These are phyloP conservation scores for Pseudocercospora cruenta DNA, from an alignment of 2,329 filamentous ascomycete genomes.

Conservation along the genomic window DNA sequence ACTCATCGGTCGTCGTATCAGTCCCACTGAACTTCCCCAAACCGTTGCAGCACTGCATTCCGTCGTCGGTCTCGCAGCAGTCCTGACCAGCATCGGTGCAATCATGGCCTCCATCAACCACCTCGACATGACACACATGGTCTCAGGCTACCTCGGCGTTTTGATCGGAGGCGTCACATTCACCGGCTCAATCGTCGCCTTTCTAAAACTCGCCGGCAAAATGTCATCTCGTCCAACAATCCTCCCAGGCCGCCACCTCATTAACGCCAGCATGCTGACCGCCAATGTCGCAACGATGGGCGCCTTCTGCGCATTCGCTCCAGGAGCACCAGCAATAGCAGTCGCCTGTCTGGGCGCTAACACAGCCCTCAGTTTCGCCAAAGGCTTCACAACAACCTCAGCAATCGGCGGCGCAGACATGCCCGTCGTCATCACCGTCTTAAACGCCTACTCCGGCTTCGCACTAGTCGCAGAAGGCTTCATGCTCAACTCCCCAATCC, in stretches of 20 bases:
- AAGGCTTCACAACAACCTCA: constrained; percentile 84
- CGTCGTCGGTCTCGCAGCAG: constrained; percentile 85
- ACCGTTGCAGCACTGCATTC: constrained; percentile 88
- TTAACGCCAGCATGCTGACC: constrained; percentile 75
- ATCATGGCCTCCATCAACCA: constrained; percentile 71
- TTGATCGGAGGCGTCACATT: constrained; percentile 84
- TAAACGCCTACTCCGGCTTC: constrained; percentile 90
- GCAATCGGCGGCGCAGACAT: constrained; percentile 93
- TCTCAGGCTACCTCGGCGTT: constrained; percentile 84
- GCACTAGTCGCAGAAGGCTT: constrained; percentile 87
- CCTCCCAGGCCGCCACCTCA: constrained; percentile 72
- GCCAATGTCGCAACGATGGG: constrained; percentile 83
- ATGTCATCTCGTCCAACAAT: constrained; percentile 78
- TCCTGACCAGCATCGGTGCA: constrained; percentile 84
- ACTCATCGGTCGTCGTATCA: constrained; percentile 82
- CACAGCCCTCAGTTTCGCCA: constrained; percentile 76
- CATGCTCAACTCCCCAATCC: constrained; percentile 84
- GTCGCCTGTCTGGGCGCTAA: constrained; percentile 78
- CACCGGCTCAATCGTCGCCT: constrained; percentile 86
- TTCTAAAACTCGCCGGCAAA: constrained; percentile 79
- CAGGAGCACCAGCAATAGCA: constrained; percentile 76
- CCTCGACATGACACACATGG: constrained; percentile 77
- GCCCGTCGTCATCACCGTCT: constrained; percentile 86
- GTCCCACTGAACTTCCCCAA: constrained; percentile 83
- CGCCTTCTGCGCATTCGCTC: constrained; percentile 78